A percentile compares a stretch with the other conserved stretches of the same genome.
phyloP scores from a whole-genome alignment of 441 rosid genomes.

The Bocquillonia castaneifolia region DNA sequence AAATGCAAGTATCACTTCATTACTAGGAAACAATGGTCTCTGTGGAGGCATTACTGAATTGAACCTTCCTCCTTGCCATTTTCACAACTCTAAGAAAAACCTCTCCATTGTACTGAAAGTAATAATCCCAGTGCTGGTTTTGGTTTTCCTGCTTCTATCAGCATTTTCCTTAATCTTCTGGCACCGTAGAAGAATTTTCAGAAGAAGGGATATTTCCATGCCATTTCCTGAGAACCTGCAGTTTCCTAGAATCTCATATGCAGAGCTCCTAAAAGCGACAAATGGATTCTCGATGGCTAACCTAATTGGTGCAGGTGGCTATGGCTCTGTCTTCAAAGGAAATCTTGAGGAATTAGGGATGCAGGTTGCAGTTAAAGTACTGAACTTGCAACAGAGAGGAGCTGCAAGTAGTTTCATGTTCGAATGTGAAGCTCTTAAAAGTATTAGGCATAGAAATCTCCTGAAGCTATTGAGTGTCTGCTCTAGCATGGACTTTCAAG shows the following conservation, averaged over 20 bases:
- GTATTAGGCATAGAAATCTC: neutral
- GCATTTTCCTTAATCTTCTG: neutral
- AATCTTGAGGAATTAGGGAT: neutral
- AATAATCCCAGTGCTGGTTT: neutral
- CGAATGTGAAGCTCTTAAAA: conserved; percentile 2
- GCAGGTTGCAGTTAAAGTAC: neutral
- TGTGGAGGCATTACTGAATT: conserved; percentile 32
- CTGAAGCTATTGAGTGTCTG: neutral
- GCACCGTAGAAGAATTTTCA: neutral
- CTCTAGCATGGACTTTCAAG: neutral
- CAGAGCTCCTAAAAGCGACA: neutral
- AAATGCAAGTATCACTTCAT: conserved; percentile 22
- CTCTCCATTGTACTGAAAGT: neutral
- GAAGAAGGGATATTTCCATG: neutral
- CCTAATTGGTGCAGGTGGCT: conserved; percentile 1
- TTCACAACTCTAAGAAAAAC: neutral
- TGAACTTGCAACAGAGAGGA: conserved; percentile 6
- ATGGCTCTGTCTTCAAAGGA: neutral
- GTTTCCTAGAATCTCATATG: neutral
- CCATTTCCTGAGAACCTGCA: neutral
- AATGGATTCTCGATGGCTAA: conserved; percentile 4
- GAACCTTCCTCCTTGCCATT: conserved; percentile 21
- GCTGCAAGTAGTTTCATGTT: neutral
- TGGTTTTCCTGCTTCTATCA: neutral
- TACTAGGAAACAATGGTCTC: conserved; percentile 21